Evolutionary conservation across 495 filamentous ascomycete species (phyloP), one percentile per base, ranked within the genome.

Genomic region (Glarea lozoyensis): DNA sequence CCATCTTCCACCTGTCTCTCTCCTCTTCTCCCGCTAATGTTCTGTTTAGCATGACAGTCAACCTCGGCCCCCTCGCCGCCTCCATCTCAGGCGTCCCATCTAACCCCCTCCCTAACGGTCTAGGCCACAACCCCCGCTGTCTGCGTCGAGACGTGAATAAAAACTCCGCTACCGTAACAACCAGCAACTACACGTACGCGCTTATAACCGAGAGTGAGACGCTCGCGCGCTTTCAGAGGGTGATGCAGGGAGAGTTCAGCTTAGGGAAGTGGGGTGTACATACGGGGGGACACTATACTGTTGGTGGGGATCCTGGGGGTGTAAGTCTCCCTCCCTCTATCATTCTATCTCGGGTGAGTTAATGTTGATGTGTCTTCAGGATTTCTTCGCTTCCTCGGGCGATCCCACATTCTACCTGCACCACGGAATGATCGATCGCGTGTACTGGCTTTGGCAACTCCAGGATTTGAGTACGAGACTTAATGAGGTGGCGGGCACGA

Each of bases 371-470:
- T n/a, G n/a, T n/a, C n/a, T n/a, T n/a, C n/a, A n/a, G 1, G 80
- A 83, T 58, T 52, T 77, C 27, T 82, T 67, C 48, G 66, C 63
- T 17, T 75, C 68, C 20, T 71, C 79, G 1, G 76, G 78, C 11
- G 82, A 87, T 46, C 81, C 81, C 6, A 69, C 64, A 7, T 87
- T 87, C 61, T 86, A 64, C 55, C 66, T 81, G 6, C 53, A 56
- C 31, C 53, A 56, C 30, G 45, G 13, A 10, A 29, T 43, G 18
- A 49, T 56, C 23, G 53, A 56, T 27, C 36, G 53, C 11, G 33
- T 32, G 1, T 56, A 46, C 45, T 52, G 42, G 40, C 49, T 56
- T 33, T 52, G 49, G 49, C 82, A 88, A 61, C 75, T 69, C 41
- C 54, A 73, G 41, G 70, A 86, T 50, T 55, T 63, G 13, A 40